phyloP scores from a whole-genome alignment of 306 rosid species.

The Elaeagnus macrophylla region DNA sequence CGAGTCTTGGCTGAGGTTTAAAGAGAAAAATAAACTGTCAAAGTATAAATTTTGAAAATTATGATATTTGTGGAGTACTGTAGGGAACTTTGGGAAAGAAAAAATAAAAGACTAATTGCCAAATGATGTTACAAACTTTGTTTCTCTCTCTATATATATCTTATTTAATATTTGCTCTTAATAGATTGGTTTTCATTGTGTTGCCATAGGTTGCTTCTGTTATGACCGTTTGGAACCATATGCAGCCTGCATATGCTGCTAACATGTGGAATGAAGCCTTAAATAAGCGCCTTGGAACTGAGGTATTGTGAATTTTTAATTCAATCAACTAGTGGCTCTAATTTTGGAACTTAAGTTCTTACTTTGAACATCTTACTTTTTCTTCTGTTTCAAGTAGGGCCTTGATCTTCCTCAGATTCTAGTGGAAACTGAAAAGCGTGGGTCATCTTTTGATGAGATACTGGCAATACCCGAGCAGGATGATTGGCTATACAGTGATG shows the following conservation, averaged over 20 bases:
- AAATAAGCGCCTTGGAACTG: constrained; percentile 81
- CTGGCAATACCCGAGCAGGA: constrained; percentile 87
- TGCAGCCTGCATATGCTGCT: constrained; percentile 83
- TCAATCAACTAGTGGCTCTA: not conserved
- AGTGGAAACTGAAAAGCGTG: constrained; percentile 79
- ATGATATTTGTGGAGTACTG: not conserved
- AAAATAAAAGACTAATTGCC: not conserved
- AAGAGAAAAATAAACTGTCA: not conserved
- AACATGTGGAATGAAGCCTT: constrained; percentile 98
- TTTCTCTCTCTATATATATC: not conserved
- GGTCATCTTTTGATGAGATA: constrained; percentile 76
- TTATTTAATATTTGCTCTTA: constrained; percentile 2
- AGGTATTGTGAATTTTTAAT: constrained; percentile 27
- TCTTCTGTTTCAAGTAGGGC: constrained; percentile 43
- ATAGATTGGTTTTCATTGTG: constrained; percentile 15
- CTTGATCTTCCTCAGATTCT: constrained; percentile 72
- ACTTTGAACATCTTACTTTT: not conserved
- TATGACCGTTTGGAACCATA: constrained; percentile 90
- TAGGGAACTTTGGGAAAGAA: not conserved
- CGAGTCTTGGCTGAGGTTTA: not conserved
- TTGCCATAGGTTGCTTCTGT: constrained; percentile 78
- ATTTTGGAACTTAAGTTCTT: not conserved
- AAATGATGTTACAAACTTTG: not conserved
- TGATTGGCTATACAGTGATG: constrained; percentile 86
- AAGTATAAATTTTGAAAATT: too few relatives aligned